Percentiles rank a stretch among this genome's conserved stretches.
phyloP scores from a whole-genome alignment of 2,329 filamentous ascomycete genomes.

The Curvularia eragrostidis region DNA sequence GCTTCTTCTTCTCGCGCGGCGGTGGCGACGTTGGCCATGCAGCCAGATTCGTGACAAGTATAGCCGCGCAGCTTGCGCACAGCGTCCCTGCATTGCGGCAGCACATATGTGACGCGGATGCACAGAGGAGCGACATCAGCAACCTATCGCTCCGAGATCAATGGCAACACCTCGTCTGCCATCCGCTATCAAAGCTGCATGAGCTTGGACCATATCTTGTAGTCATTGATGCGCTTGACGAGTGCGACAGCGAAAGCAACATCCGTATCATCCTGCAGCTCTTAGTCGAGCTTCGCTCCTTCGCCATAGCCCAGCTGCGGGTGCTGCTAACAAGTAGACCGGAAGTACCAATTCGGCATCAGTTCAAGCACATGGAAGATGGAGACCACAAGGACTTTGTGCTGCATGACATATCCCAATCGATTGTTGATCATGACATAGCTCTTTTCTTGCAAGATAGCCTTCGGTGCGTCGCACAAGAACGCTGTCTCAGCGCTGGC shows the following conservation, averaged over 20 bases:
- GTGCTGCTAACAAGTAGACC: background rate
- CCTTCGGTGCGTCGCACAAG: no score
- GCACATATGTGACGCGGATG: conserved; percentile 28
- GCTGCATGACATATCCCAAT: no score
- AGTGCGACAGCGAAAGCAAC: background rate
- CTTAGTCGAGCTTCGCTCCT: background rate
- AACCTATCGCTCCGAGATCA: conserved; percentile 23
- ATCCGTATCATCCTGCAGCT: background rate
- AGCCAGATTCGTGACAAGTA: conserved; percentile 21
- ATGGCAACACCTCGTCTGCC: conserved; percentile 25
- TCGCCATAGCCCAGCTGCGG: background rate
- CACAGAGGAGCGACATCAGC: conserved; percentile 13
- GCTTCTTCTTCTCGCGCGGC: no score
- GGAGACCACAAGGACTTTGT: no score
- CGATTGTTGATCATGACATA: no score
- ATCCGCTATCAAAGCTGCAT: background rate
- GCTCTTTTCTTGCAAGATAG: no score
- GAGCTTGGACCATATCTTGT: background rate
- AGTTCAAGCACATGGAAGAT: no score
- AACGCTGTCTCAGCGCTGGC: no score
- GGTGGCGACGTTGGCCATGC: conserved; percentile 20
- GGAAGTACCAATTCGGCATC: no score
- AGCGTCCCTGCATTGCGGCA: conserved; percentile 30
- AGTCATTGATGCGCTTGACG: background rate
- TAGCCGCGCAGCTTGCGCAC: conserved; percentile 22